These are phyloP conservation scores for Mortierella polycephala DNA, from an alignment of 371 early-diverging fungal genomes.

Conservation along the genomic window DNA sequence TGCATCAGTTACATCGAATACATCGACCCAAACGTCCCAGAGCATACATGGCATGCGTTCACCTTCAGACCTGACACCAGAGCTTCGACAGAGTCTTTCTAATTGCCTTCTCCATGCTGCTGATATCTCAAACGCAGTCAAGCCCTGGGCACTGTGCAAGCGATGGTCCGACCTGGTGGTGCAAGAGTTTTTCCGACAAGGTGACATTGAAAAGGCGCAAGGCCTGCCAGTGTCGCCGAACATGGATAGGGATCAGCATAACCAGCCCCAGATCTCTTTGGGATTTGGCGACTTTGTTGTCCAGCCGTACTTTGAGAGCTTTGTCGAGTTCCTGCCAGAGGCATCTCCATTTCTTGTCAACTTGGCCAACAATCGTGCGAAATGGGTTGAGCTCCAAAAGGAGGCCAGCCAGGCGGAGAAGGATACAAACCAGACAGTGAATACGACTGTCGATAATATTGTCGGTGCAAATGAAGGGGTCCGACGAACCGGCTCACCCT, in stretches of 20 bases:
- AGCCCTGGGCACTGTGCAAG: constrained; percentile 86
- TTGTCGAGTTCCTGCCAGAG: constrained; percentile 79
- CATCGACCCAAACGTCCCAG: constrained; percentile 4
- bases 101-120: constrained; percentile 85
- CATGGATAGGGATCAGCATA: constrained; percentile 83
- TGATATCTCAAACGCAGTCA: constrained; percentile 88
- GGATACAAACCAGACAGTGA: background rate
- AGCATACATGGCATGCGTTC: constrained; percentile 2
- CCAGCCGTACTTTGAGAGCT: constrained; percentile 84
- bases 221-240: constrained; percentile 85
- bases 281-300: constrained; percentile 89
- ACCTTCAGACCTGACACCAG: constrained; percentile 30
- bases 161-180: constrained; percentile 89
- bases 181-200: constrained; percentile 88
- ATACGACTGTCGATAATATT: no score
- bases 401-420: constrained; percentile 5
- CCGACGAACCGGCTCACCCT: constrained; percentile 5
- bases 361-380: constrained; percentile 24
- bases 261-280: constrained; percentile 80
- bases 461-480: background rate
- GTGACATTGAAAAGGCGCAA: constrained; percentile 80
- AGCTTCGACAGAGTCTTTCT: constrained; percentile 71
- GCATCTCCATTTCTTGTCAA: constrained; percentile 56
- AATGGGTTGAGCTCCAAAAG: constrained; percentile 36
- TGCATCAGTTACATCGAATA: constrained; percentile 5